These are phyloP conservation scores for Malassezia furfur DNA, from an alignment of 1,284 basidiomycete species.

Conservation along the genomic window DNA sequence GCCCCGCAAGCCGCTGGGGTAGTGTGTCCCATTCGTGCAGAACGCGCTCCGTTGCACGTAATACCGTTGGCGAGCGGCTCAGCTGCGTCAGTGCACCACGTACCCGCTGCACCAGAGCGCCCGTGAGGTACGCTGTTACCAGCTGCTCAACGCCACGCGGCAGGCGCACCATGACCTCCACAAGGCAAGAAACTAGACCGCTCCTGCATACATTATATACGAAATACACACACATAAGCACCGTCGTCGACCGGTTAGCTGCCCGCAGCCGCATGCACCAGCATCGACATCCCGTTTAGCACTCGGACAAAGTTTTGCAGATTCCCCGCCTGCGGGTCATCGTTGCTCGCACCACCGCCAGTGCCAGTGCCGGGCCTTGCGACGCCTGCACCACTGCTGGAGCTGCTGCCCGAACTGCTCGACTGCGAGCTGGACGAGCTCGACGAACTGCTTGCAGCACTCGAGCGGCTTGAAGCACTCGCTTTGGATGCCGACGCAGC, in stretches of 20 bases:
- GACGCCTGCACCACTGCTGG: not conserved
- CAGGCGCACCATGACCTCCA: slow-evolving; percentile 3
- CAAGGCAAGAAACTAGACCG: not conserved
- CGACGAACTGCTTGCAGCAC: not conserved
- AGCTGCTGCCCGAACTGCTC: slow-evolving; percentile 5
- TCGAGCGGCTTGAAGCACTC: not conserved
- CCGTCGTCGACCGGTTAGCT: not conserved
- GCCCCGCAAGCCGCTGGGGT: slow-evolving; percentile 8
- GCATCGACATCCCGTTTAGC: slow-evolving; percentile 37
- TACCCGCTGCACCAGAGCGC: slow-evolving; percentile 9
- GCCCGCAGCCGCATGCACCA: slow-evolving; percentile 23
- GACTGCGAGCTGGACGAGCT: slow-evolving; percentile 8
- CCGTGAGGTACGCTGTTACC: slow-evolving; percentile 5
- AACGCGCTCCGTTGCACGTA: slow-evolving; percentile 11
- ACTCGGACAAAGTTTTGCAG: slow-evolving; percentile 39
- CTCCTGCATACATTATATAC: not conserved
- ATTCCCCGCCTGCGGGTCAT: slow-evolving; percentile 21
- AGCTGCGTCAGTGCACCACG: not conserved
- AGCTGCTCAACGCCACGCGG: slow-evolving; percentile 9
- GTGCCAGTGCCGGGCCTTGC: slow-evolving; percentile 2
- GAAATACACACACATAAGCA: not conserved
- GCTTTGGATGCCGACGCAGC: slow-evolving; percentile 10
- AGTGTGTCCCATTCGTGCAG: slow-evolving; percentile 17
- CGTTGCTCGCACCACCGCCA: not conserved
- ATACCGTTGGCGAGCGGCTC: slow-evolving; percentile 7